Evolutionary conservation across 495 filamentous ascomycete genomes (phyloP).

Genomic region (Penicillium samsonianum): DNA sequence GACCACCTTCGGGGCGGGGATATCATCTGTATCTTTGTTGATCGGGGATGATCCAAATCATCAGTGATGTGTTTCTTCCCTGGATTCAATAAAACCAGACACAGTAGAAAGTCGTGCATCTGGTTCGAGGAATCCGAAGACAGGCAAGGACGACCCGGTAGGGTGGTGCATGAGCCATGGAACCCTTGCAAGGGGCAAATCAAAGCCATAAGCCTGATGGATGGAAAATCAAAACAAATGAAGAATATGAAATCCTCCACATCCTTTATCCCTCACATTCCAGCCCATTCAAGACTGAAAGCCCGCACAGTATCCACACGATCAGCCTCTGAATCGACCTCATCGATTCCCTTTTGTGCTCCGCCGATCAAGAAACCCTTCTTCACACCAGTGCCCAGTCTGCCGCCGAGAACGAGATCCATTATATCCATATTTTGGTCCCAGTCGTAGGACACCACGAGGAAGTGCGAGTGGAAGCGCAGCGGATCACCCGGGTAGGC

Average conservation of each 20-base stretch:
- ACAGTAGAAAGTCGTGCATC: neutral
- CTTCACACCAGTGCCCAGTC: conserved; percentile 91
- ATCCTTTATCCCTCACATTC: conserved; percentile 58
- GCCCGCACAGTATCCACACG: conserved; percentile 52
- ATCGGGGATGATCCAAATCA: neutral
- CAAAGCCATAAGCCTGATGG: neutral
- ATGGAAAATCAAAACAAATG: neutral
- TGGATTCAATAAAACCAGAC: neutral
- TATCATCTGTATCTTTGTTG: neutral
- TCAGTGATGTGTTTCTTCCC: neutral
- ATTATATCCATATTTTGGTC: conserved; percentile 82
- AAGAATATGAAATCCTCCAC: neutral
- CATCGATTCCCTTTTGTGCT: conserved; percentile 32
- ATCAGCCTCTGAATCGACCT: conserved; percentile 26
- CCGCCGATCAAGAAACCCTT: conserved; percentile 92
- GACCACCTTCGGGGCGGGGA: neutral
- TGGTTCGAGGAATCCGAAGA: neutral
- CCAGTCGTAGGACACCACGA: conserved; percentile 76
- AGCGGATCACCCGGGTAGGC: conserved; percentile 95
- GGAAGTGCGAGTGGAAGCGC: conserved; percentile 91
- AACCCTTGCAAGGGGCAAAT: neutral
- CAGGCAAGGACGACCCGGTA: neutral
- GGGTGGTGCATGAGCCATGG: neutral
- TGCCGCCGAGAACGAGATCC: conserved; percentile 79
- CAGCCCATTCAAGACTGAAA: conserved; percentile 83